phyloP scores from a whole-genome alignment of 768 basidiomycete species.

The Melanogaster broomeanus region DNA sequence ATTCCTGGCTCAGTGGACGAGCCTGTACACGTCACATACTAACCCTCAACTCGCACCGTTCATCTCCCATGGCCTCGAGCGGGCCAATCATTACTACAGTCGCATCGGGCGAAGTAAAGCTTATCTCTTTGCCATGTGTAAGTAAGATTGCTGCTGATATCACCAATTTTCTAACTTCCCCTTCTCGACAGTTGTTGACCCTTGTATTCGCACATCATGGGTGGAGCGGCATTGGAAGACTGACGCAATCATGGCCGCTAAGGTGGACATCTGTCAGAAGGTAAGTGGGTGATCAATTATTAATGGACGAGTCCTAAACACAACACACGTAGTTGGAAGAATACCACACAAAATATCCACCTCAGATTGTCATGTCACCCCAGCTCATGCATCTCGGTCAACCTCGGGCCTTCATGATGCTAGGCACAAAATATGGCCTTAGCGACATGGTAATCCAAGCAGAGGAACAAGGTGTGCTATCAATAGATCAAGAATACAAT shows the following conservation, averaged over 20 bases:
- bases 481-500: constrained; percentile 6
- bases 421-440: neutral
- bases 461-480: neutral
- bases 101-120: neutral
- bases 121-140: constrained; percentile 3
- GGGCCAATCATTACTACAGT: neutral
- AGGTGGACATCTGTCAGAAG: neutral
- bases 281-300: neutral
- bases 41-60: neutral
- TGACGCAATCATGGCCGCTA: neutral
- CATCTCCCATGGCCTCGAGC: neutral
- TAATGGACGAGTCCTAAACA: neutral
- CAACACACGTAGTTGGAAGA: neutral
- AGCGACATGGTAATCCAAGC: neutral
- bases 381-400: neutral
- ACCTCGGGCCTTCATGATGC: neutral
- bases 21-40: neutral
- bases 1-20: neutral
- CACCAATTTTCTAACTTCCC: neutral
- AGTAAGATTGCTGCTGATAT: neutral
- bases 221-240: neutral
- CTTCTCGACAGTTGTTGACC: neutral
- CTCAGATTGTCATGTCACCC: neutral
- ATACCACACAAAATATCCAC: neutral
- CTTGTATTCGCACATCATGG: neutral